Evolutionary conservation across 805 yeast genomes (phyloP).

Genomic region (Diddensiella santjacobensis): DNA sequence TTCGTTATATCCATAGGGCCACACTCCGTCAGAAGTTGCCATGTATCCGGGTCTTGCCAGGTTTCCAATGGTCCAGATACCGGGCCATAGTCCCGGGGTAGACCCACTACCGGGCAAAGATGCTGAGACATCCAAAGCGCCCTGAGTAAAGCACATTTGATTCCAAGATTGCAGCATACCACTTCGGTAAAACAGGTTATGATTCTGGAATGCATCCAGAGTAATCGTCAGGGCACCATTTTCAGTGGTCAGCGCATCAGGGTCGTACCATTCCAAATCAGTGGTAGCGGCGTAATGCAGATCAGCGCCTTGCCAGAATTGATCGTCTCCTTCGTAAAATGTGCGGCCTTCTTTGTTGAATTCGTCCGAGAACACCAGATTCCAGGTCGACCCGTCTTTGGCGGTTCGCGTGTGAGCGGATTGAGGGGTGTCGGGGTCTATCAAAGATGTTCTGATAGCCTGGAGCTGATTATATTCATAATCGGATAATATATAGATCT

Average conservation of each 20-base stretch:
- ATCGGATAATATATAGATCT: slow-evolving; percentile 43
- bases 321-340: slow-evolving; percentile 87
- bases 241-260: slow-evolving; percentile 77
- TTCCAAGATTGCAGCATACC: slow-evolving; percentile 95
- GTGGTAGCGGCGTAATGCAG: slow-evolving; percentile 80
- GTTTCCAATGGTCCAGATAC: slow-evolving; percentile 92
- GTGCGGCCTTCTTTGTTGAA: slow-evolving; percentile 87
- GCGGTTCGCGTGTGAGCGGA: slow-evolving; percentile 48
- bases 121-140: slow-evolving; percentile 71
- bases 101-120: slow-evolving; percentile 75
- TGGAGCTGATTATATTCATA: slow-evolving; percentile 55
- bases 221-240: slow-evolving; percentile 67
- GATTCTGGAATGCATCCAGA: slow-evolving; percentile 80
- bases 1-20: slow-evolving; percentile 87
- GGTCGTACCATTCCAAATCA: slow-evolving; percentile 93
- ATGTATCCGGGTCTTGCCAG: slow-evolving; percentile 87
- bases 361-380: slow-evolving; percentile 84
- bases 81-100: slow-evolving; percentile 90
- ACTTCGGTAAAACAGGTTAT: slow-evolving; percentile 74
- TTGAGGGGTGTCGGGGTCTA: slow-evolving; percentile 71
- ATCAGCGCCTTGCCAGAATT: slow-evolving; percentile 83
- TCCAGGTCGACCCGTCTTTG: slow-evolving; percentile 63
- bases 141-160: slow-evolving; percentile 83
- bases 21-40: slow-evolving; percentile 85
- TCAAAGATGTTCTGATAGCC: slow-evolving; percentile 56